Base-by-base conservation (phyloP, 2,329 filamentous ascomycete species). In the Apiospora saccharicola region DNA sequence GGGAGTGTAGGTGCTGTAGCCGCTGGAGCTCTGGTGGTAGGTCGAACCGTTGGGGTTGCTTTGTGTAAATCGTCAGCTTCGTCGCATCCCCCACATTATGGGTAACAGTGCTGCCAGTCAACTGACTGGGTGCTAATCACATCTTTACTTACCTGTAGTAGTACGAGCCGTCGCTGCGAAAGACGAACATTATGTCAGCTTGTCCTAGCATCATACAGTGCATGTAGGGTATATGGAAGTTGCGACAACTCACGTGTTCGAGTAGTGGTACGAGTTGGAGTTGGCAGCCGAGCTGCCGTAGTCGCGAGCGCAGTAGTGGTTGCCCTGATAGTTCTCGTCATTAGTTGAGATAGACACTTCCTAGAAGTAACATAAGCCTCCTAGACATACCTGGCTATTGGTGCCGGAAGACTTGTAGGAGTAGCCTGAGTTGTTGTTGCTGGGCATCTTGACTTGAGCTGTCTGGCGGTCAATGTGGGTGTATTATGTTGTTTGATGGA, bases 21-120 rank as follows among this genome's bases (percentile, higher is more conserved):
- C 91, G 14, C 80, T 79, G 64, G 90, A 90, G 75, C 86, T 81
- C 81, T 92, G 92, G 85, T 93, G 83, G 83, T 94, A 94, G 51
- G 89, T 91, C 78, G 89, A 92, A 19, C 90, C 90, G 74, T 92
- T 87, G 67, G 90, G 82, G 82, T 93, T 94, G 79, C 87, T 89
- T 83, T 26, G n/a, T 26, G 49, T 24, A 13, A 24, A 26, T 14
- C 44, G n/a, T 51, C 49, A 51, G 49, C n/a, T 26, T 14, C n/a
- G 24, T 12, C 26, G 26, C 6, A n/a, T 13, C 4, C 5, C 10
- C 8, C 8, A 51, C 26, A 24, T 8, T 3, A 24, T 10, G 3
- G 6, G 16, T 24, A 47, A 10, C 4, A 8, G 4, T 47, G n/a
- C 12, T 10, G 12, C 8, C 1, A 41, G 47, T 51, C 47, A 2